Base-by-base conservation (phyloP, 371 early-diverging fungal species). In the Syncephalastrum racemosum region DNA sequence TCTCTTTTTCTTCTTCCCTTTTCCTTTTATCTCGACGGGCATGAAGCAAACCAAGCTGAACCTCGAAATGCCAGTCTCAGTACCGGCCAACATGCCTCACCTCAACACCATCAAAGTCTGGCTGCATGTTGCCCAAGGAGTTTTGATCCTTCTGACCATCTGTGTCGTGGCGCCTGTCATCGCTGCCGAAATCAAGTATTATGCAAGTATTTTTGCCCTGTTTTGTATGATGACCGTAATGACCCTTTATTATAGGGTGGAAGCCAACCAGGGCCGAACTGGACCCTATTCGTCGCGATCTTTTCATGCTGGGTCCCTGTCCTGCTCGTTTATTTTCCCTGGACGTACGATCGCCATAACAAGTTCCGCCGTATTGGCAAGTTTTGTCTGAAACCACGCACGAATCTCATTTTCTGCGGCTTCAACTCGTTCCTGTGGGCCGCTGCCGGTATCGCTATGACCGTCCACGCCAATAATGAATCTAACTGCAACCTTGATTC, bases 241-340 rank as follows among this genome's bases (percentile, higher is more conserved):
- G 12, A 31, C 36, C 8, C 36, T 50, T 4, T 41, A 43, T 24
- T 45, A 24, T 58, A 77, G 78, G 64, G 68, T n/a, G 58, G 67
- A 13, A 75, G 75, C 39, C 68, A 68, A 54, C 63, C 70, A 20
- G 69, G 62, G 20, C 70, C 73, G 3, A 74, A 75, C 53, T 78
- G 65, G 57, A 66, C 73, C 6, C 39, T 78, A 14, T 43, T 62
- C 0, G 61, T 74, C 1, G 36, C 66, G 14, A 40, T 75, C 2
- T 15, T 66, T 2, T 68, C 66, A 27, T 24, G 68, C 4, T 54
- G 63, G 46, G 49, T 70, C 0, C 67, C 75, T 1, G 39, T 53
- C 12, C 16, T 68, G 14, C 48, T 78, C 20, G 43, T 64, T 0
- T 56, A 69, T 20, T 72, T 70, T 46, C 79, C 79, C 6, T 71